Base-by-base conservation (phyloP, 2,329 filamentous ascomycete genomes). In the Fusarium sp. region DNA sequence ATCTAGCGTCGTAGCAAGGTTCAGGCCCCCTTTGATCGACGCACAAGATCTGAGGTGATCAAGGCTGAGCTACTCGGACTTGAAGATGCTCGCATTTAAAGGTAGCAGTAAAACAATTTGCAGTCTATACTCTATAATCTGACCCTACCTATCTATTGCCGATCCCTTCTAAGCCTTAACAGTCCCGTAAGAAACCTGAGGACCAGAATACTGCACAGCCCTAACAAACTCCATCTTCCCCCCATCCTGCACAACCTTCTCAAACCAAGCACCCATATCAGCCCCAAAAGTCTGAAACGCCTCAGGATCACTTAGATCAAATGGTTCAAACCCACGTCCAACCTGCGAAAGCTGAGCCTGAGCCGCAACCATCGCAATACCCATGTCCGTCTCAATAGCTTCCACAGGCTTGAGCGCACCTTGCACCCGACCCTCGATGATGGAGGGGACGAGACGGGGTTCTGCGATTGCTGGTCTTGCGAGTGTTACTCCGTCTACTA, bases 401-500 rank as follows among this genome's bases (percentile, higher is more conserved):
- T 70, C 69, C 4, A 22, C 11, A 0, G 76, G 76, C 40, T 64
- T 56, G 22, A 77, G 66, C 4, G 75, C 76, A 3, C 76, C 75
- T 22, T 60, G 54, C 5, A 76, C 62, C 0, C 75, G 64, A 1
- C 76, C 77, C 20, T 71, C 56, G 3, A 83, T 66, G 6, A 84
- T 75, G 22, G 81, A 77, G 22, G 67, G 73, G 0, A 80, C 66
- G 1, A 84, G 66, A 13, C 79, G 75, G 2, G 80, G 80, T 69
- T 85, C 84, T 9, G 81, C 77, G 1, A 77, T 69, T 0, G 78
- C 74, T 1, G 83, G 82, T 4, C 82, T 72, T 8, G 63, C 90
- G 27, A 92, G 82, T 2, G 89, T 89, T 1, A 92, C 83, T 11
- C 90, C 90, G 73, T 92, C 88, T 6, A 92, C 87, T 0, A 84